Evolutionary conservation across 495 filamentous ascomycete genomes (phyloP).

Genomic region (Hyaloscypha bicolor): DNA sequence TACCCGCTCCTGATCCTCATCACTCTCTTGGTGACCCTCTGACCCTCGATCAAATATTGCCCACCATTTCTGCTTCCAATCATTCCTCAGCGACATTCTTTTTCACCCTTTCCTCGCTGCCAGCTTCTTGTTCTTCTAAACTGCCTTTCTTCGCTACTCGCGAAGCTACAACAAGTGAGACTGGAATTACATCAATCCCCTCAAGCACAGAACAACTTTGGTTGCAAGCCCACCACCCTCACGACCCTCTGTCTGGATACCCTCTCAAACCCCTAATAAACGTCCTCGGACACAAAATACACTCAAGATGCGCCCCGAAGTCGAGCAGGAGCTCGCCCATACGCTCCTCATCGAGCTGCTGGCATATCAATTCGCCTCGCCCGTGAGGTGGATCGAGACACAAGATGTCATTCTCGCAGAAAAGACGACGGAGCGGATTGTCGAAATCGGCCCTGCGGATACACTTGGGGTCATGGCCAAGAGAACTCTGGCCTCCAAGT

Average conservation of each 20-base stretch:
- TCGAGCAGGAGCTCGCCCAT: constrained; percentile 97
- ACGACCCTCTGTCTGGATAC: constrained; percentile 7
- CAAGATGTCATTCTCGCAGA: constrained; percentile 99
- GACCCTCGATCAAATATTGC: constrained; percentile 21
- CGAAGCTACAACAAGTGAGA: constrained; percentile 10
- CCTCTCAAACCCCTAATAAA: constrained; percentile 10
- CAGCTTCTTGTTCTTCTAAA: constrained; percentile 14
- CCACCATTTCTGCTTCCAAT: constrained; percentile 15
- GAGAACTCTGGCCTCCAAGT: constrained; percentile 93
- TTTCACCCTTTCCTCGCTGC: constrained; percentile 9
- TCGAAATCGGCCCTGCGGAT: constrained; percentile 96
- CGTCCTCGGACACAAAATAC: constrained; percentile 38
- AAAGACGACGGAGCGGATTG: constrained; percentile 93
- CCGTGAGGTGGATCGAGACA: constrained; percentile 98
- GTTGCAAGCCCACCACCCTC: neutral
- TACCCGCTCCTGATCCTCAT: constrained; percentile 18
- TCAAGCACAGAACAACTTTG: neutral
- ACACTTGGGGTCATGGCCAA: constrained; percentile 99
- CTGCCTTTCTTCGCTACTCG: constrained; percentile 21
- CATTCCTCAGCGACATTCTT: constrained; percentile 1
- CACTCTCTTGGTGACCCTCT: constrained; percentile 17
- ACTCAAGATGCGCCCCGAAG: constrained; percentile 88
- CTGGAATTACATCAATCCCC: constrained; percentile 7
- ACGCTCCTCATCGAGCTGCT: constrained; percentile 97
- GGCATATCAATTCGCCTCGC: constrained; percentile 98